Conservation (phyloP, 2,329 filamentous ascomycete genomes). For the Grosmannia penicillata region DNA sequence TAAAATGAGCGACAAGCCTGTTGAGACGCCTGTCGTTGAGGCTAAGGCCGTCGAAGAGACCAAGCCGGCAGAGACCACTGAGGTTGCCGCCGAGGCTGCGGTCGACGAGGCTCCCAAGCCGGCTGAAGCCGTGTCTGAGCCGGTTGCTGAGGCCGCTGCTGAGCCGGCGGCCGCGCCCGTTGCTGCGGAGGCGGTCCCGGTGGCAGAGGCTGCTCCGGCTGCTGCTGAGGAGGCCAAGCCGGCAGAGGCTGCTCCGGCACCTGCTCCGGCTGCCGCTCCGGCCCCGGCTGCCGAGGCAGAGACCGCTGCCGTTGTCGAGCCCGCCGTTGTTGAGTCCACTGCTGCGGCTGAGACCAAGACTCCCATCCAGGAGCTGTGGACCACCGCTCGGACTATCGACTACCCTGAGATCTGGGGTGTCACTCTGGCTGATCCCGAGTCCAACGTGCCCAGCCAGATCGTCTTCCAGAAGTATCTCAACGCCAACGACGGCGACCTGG, state of each 20-base stretch:
- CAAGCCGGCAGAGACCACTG: background rate
- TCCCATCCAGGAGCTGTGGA: slow-evolving; percentile 14
- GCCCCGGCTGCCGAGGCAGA: no score
- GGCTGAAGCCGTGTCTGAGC: background rate
- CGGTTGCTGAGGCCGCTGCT: background rate
- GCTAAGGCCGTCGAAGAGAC: slow-evolving; percentile 3
- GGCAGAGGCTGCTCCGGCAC: background rate
- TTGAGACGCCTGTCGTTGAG: slow-evolving; percentile 6
- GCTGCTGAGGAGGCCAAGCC: slow-evolving; percentile 1
- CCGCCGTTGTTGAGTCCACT: background rate
- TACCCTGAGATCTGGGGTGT: slow-evolving; percentile 84
- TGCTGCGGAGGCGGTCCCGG: background rate
- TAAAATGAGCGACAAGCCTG: slow-evolving; percentile 10
- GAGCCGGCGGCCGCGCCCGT: background rate
- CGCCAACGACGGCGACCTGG: slow-evolving; percentile 66
- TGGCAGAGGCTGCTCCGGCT: no score
- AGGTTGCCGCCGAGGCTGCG: background rate
- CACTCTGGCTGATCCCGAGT: slow-evolving; percentile 35
- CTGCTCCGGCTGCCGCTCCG: background rate
- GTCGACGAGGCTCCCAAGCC: background rate
- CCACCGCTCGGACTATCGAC: slow-evolving; percentile 15
- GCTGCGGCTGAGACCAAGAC: slow-evolving; percentile 1
- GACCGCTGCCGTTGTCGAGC: background rate
- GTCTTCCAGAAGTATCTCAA: slow-evolving; percentile 88
- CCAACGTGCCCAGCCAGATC: slow-evolving; percentile 62